A percentile compares a stretch with the other conserved stretches of the same genome.
phyloP scores from a whole-genome alignment of 2,329 filamentous ascomycete genomes.

The Trichoderma endophyticum region DNA sequence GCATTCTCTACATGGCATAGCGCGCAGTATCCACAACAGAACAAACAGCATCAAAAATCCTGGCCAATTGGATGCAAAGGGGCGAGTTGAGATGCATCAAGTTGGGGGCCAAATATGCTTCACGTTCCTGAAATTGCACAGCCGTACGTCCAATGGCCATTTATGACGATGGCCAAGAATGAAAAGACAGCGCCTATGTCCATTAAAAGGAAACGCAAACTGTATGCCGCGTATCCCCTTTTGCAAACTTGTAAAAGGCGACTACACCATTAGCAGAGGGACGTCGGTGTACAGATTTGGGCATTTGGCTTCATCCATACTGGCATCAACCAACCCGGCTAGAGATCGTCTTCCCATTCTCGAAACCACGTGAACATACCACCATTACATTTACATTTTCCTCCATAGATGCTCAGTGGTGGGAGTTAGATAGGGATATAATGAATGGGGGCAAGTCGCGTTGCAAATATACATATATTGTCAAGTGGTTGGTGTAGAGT shows the following conservation, averaged over 20 bases:
- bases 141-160: neutral
- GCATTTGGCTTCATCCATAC: neutral
- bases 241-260: neutral
- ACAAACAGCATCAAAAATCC: neutral
- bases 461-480: neutral
- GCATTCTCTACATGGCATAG: constrained; percentile 11
- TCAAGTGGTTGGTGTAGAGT: neutral
- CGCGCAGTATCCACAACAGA: neutral
- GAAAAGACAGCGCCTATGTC: neutral
- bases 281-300: neutral
- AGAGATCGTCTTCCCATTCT: neutral
- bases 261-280: neutral
- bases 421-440: neutral
- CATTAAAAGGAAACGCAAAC: neutral
- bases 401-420: neutral
- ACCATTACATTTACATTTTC: neutral
- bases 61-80: neutral
- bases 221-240: neutral
- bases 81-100: neutral
- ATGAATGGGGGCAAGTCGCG: neutral
- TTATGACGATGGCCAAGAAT: neutral
- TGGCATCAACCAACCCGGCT: neutral
- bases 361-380: neutral
- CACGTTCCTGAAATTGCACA: neutral
- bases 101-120: neutral